Base-by-base conservation (phyloP, 495 filamentous ascomycete species). In the Penicillium canariense region DNA sequence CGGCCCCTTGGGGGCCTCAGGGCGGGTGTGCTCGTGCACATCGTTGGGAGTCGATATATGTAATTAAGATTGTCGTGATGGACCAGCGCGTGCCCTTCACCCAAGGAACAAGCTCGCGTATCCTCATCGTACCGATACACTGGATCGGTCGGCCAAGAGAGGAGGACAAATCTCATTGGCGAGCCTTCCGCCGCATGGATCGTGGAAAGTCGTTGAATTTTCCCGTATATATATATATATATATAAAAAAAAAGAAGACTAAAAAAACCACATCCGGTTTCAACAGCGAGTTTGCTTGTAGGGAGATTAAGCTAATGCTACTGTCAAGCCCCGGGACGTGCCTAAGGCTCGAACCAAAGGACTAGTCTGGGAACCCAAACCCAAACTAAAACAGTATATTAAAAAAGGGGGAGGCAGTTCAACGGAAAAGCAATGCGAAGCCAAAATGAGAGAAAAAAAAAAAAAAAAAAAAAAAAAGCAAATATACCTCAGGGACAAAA, bases 11-110 rank as follows among this genome's bases (percentile, higher is more conserved):
- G n/a, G n/a, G n/a, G n/a, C n/a, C n/a, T n/a, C n/a, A n/a, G n/a
- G n/a, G n/a, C n/a, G n/a, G n/a, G n/a, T n/a, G n/a, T n/a, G n/a
- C n/a, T n/a, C n/a, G n/a, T 45, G 9, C 15, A 31, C 42, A 15
- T 22, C 45, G 35, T 40, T 43, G 52, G n/a, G 39, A 50, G 31
- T 48, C 35, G 26, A 39, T 47, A 42, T 46, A 39, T 47, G 36
- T 46, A 34, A 60, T 58, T 59, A 54, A 57, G 50, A 62, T 58
- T 62, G 50, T 30, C 55, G 36, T 55, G 50, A 61, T 53, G 50
- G 46, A 55, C 56, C 34, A 15, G 40, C 25, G 40, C 30, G 54
- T 28, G 17, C 11, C 43, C 31, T 35, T 55, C 48, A 57, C 15
- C 61, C 63, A 59, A 61, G 58, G 58, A 47, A 63, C 56, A 28